Evolutionary conservation across 2,329 filamentous ascomycete genomes (phyloP).

Genomic region (Pyrenochaeta sp.): DNA sequence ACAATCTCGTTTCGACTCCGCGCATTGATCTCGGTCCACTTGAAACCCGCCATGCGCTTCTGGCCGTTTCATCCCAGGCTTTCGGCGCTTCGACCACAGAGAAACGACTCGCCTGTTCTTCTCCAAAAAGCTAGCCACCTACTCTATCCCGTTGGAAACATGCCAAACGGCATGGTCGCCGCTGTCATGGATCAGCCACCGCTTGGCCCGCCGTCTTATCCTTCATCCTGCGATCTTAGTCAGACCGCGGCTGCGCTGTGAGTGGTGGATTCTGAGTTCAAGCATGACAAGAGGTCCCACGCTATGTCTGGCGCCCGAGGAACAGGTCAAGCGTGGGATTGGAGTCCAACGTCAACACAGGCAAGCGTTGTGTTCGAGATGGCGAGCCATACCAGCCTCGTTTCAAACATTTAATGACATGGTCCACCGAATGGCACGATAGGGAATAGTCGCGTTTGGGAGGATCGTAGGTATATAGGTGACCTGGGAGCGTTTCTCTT

Average conservation of each 20-base stretch:
- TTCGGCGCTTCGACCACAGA: constrained; percentile 34
- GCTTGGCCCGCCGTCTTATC: constrained; percentile 25
- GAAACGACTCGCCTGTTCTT: constrained; percentile 30
- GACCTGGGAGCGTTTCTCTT: constrained; percentile 5
- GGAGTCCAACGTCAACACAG: no score
- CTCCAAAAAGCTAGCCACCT: constrained; percentile 20
- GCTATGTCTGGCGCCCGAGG: constrained; percentile 20
- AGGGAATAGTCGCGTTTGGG: constrained; percentile 13
- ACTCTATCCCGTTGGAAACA: constrained; percentile 14
- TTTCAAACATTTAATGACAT: constrained; percentile 49
- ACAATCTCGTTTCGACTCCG: constrained; percentile 19
- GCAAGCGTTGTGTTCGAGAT: constrained; percentile 26
- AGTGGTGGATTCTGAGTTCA: constrained; percentile 41
- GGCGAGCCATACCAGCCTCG: constrained; percentile 22
- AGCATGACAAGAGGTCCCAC: constrained; percentile 28
- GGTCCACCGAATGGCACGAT: constrained; percentile 31
- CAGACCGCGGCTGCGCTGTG: constrained; percentile 3
- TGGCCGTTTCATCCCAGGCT: constrained; percentile 45
- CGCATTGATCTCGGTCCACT: constrained; percentile 33
- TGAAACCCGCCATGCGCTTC: constrained; percentile 40
- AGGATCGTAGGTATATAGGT: constrained; percentile 33
- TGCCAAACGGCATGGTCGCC: constrained; percentile 28
- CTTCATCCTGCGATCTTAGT: constrained; percentile 22
- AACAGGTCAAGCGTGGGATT: constrained; percentile 18
- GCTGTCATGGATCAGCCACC: constrained; percentile 28